Conservation (phyloP, 176 grass and related monocot species). For the Dendrocalamus sinicus region DNA sequence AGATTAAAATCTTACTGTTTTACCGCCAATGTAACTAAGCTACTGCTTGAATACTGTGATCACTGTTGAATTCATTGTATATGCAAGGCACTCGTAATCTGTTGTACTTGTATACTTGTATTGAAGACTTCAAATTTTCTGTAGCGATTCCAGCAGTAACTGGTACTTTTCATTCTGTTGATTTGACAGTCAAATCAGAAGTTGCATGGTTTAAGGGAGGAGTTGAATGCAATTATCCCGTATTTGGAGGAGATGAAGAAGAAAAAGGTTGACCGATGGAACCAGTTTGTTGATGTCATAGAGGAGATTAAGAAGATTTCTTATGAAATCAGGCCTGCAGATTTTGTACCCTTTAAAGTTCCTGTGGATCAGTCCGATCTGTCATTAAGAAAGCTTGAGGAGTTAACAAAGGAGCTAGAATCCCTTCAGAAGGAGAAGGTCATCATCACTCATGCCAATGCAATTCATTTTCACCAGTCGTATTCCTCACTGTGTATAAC, state of each 20-base stretch:
- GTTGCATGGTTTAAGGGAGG: slow-evolving; percentile 65
- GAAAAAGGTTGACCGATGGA: slow-evolving; percentile 76
- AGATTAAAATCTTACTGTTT: not conserved
- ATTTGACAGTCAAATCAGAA: slow-evolving; percentile 65
- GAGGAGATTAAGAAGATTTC: slow-evolving; percentile 79
- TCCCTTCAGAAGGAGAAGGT: slow-evolving; percentile 95
- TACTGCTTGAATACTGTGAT: not conserved
- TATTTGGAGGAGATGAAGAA: slow-evolving; percentile 81
- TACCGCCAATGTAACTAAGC: not conserved
- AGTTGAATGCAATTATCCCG: slow-evolving; percentile 61
- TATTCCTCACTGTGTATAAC: not conserved
- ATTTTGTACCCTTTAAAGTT: slow-evolving; percentile 59
- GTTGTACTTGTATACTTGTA: not conserved
- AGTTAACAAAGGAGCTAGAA: slow-evolving; percentile 69
- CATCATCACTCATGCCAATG: slow-evolving; percentile 31
- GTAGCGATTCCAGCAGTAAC: slow-evolving; percentile 9
- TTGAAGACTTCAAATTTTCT: not conserved
- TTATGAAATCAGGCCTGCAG: slow-evolving; percentile 62
- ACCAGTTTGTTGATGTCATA: slow-evolving; percentile 78
- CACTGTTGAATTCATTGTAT: slow-evolving; percentile 3
- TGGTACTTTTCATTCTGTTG: slow-evolving; percentile 11
- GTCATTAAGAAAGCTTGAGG: slow-evolving; percentile 81
- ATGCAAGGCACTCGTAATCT: not conserved
- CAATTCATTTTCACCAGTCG: slow-evolving; percentile 20
- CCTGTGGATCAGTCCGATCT: slow-evolving; percentile 79